Evolutionary conservation across 352 stramenopile genomes (phyloP).

Genomic region (Phytophthora litchii): DNA sequence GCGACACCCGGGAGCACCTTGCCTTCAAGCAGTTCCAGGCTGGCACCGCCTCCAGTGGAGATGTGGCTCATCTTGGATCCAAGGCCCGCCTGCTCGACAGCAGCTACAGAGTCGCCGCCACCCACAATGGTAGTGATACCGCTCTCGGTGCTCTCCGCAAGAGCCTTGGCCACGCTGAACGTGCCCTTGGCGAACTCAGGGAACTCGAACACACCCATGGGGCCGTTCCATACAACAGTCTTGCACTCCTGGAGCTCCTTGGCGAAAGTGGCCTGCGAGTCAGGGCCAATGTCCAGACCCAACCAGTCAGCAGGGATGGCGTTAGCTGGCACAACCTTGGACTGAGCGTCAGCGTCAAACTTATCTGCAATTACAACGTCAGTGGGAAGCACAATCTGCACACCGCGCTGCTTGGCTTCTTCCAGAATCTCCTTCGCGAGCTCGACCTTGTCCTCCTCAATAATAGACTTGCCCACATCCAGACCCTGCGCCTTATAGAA

Average conservation of each 20-base stretch:
- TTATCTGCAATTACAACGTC: conserved; percentile 96
- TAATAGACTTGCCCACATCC: conserved; percentile 93
- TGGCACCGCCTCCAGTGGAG: conserved; percentile 98
- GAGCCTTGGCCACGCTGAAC: conserved; percentile 90
- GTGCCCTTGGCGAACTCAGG: conserved; percentile 96
- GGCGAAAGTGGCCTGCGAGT: conserved; percentile 65
- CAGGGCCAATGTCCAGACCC: conserved; percentile 89
- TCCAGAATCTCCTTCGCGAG: conserved; percentile 92
- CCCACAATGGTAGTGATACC: conserved; percentile 92
- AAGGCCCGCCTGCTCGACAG: conserved; percentile 93
- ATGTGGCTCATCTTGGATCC: conserved; percentile 96
- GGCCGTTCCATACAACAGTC: conserved; percentile 93
- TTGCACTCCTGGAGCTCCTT: conserved; percentile 92
- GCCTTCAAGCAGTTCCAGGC: conserved; percentile 98
- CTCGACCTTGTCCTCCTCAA: conserved; percentile 95
- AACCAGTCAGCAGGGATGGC: conserved; percentile 96
- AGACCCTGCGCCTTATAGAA: conserved; percentile 97
- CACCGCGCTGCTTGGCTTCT: conserved; percentile 87
- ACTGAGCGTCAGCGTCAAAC: conserved; percentile 69
- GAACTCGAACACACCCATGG: conserved; percentile 99
- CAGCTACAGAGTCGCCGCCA: conserved; percentile 96
- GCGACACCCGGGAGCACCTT: conserved; percentile 98
- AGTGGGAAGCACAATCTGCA: conserved; percentile 90
- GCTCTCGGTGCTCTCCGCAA: conserved; percentile 88
- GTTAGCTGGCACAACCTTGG: conserved; percentile 69